Percentiles rank a stretch among this genome's conserved stretches.
phyloP scores from a whole-genome alignment of 108 stramenopile genomes.

The Chaetoceros tenuissimus region DNA sequence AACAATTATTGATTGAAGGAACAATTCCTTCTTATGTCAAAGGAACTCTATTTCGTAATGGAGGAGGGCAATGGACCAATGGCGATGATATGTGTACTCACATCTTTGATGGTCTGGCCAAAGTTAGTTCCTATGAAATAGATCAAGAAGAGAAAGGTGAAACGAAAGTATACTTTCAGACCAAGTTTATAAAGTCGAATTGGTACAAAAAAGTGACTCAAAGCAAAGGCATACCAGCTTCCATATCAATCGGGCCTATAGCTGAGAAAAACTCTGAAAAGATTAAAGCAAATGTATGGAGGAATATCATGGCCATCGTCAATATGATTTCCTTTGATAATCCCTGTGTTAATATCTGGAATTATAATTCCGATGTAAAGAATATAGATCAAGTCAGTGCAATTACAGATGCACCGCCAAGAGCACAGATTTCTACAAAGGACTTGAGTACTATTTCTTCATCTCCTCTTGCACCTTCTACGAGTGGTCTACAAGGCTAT shows the following conservation, averaged over 20 bases:
- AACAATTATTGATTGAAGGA: slow-evolving; percentile 3
- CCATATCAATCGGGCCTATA: slow-evolving; percentile 32
- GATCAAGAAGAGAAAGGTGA: background rate
- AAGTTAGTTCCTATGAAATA: slow-evolving; percentile 20
- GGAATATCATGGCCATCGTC: slow-evolving; percentile 6
- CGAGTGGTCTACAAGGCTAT: slow-evolving; percentile 14
- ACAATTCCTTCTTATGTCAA: slow-evolving; percentile 19
- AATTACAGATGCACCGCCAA: slow-evolving; percentile 30
- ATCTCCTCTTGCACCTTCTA: slow-evolving; percentile 7
- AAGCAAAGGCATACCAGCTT: slow-evolving; percentile 1
- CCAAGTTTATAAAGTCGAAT: slow-evolving; percentile 11
- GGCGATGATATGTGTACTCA: slow-evolving; percentile 9
- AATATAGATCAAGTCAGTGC: slow-evolving; percentile 5
- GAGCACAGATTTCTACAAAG: slow-evolving; percentile 13
- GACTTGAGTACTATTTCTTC: slow-evolving; percentile 22
- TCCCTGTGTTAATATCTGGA: slow-evolving; percentile 32
- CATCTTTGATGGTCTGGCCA: slow-evolving; percentile 36
- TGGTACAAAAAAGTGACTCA: slow-evolving; percentile 16
- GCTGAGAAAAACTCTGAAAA: slow-evolving; percentile 6
- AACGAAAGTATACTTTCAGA: slow-evolving; percentile 1
- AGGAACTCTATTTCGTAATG: slow-evolving; percentile 30
- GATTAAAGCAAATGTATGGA: slow-evolving; percentile 6
- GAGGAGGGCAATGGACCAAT: slow-evolving; percentile 17
- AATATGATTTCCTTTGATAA: slow-evolving; percentile 24
- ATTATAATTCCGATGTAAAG: slow-evolving; percentile 10